Evolutionary conservation across 768 basidiomycete genomes (phyloP).

Genomic region (Suillus brevipes): DNA sequence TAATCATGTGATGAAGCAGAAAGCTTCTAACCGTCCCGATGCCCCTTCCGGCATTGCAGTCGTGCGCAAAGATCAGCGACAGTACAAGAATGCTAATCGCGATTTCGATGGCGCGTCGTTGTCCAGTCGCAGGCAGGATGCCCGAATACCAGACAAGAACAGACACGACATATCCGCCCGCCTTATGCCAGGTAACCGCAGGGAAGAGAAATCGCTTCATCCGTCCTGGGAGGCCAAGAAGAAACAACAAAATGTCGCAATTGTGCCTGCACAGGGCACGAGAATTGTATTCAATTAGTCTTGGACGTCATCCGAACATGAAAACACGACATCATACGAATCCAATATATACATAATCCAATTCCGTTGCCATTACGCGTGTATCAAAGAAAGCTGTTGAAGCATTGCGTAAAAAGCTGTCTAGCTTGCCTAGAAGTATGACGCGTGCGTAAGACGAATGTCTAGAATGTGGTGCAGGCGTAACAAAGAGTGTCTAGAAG

Average conservation of each 20-base stretch:
- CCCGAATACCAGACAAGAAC: constrained; percentile 4
- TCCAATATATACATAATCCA: neutral
- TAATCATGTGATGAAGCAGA: constrained; percentile 80
- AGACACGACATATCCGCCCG: neutral
- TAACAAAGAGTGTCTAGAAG: neutral
- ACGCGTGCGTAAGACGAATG: neutral
- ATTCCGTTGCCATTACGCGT: neutral
- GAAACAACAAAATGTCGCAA: constrained; percentile 65
- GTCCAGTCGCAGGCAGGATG: constrained; percentile 10
- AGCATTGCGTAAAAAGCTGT: neutral
- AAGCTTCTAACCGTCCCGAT: constrained; percentile 13
- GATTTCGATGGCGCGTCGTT: constrained; percentile 19
- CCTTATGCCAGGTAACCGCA: constrained; percentile 1
- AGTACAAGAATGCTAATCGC: constrained; percentile 18
- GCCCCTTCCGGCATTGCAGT: constrained; percentile 8
- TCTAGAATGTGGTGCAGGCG: neutral
- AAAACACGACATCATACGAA: neutral
- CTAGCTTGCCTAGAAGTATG: neutral
- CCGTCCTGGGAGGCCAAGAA: constrained; percentile 97
- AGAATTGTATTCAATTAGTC: constrained; percentile 67
- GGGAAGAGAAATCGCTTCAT: constrained; percentile 54
- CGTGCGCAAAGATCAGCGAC: constrained; percentile 19
- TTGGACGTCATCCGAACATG: neutral
- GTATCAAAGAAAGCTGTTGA: neutral
- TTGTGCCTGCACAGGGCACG: constrained; percentile 72